Evolutionary conservation across 495 filamentous ascomycete species (phyloP), one percentile per base, ranked within the genome.

Genomic region (Trichoderma gamsii): DNA sequence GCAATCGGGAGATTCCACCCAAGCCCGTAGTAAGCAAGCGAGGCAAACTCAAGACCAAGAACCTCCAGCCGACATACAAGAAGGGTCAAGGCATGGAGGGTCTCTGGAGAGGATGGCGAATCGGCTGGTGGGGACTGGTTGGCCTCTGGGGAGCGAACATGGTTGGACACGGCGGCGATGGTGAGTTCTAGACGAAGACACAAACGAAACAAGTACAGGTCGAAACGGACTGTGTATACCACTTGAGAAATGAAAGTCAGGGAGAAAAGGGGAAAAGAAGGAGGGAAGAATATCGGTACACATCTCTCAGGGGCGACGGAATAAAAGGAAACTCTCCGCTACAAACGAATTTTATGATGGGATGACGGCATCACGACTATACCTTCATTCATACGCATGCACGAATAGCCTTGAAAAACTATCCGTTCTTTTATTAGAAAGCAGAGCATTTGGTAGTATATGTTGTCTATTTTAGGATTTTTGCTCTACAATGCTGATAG

Each of bases 121-220:
- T 97, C 21, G 93, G 93, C 12, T 91, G 96, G 85, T 98, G 95
- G 95, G 94, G 93, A 0, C 80, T 97, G 67, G 88, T 94, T 18
- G 94, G 94, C 23, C 86, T 96, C 27, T 94, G 93, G 92, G 76
- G 78, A 3, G 79, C 79, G 2, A 76, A 79, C 6, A 73, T 82
- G 38, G 67, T 81, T 8, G 80, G 79, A 0, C 78, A 76, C 49
- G 79, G 80, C 16, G 80, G 81, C 1, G 80, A 83, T 44, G 81
- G 81, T 38, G 80, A 83, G 69, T 83, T 83, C 61, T 83, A 69
- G 72, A 21, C 65, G 56, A 32, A 18, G 15, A 32, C 1, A 23
- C 51, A 59, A 59, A 38, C 8, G 35, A 32, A 18, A 61, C 13
- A 18, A 15, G 27, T 29, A 61, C 8, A 32, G 16, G 56, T 23